Conservation (phyloP, 23 red algal species). For the Gracilaria domingensis region DNA sequence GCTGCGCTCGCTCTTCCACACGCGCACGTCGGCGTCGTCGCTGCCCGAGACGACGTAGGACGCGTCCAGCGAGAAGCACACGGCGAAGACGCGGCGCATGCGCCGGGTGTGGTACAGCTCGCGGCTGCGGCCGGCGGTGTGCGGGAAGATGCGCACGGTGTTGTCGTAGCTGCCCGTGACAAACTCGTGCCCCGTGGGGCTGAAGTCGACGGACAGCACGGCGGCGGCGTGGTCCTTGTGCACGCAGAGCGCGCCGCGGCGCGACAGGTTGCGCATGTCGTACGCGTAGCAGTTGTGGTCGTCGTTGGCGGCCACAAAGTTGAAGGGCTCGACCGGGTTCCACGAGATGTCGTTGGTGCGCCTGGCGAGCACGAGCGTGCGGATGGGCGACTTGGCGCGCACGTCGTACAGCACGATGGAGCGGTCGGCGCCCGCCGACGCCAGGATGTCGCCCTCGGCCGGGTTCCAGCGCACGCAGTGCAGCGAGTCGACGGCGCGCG, state of each 20-base stretch:
- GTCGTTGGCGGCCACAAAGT: conserved; percentile 89
- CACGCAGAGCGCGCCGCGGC: conserved; percentile 40
- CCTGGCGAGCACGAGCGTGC: conserved; percentile 74
- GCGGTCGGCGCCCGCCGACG: conserved; percentile 77
- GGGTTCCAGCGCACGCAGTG: conserved; percentile 85
- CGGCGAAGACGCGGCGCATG: conserved; percentile 95
- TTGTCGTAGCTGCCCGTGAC: conserved; percentile 93
- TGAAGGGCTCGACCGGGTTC: conserved; percentile 94
- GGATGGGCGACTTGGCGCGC: conserved; percentile 70
- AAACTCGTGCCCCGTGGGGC: conserved; percentile 93
- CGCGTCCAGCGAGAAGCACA: conserved; percentile 82
- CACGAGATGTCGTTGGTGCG: conserved; percentile 91
- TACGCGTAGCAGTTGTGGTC: conserved; percentile 92
- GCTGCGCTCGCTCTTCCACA: conserved; percentile 93
- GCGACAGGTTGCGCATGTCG: conserved; percentile 83
- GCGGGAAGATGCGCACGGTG: conserved; percentile 85
- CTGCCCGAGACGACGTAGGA: conserved; percentile 83
- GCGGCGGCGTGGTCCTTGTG: conserved; percentile 90
- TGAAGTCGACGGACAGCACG: conserved; percentile 90
- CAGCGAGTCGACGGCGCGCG: conserved; percentile 59
- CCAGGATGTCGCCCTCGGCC: conserved; percentile 74
- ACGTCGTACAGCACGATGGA: conserved; percentile 84
- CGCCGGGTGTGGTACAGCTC: conserved; percentile 94
- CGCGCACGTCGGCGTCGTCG: conserved; percentile 97
- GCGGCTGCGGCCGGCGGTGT: conserved; percentile 28